Base-by-base conservation (phyloP, 176 grass and related monocot species). In the Hordeum marinum region DNA sequence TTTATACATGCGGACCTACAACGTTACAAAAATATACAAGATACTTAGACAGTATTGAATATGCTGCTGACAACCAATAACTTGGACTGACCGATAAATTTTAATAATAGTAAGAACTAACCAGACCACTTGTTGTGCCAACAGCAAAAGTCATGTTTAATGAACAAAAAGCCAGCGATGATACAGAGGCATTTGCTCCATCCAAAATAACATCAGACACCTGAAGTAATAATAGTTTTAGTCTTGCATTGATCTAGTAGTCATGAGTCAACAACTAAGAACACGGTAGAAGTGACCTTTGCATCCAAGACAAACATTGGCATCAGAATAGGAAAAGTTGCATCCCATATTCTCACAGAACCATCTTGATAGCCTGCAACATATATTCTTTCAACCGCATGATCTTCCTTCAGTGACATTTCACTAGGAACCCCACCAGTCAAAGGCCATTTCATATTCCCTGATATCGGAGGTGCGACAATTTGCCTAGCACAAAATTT, bases 291-390 rank as follows among this genome's bases (percentile, higher is more conserved):
- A 73, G 72, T 87, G 68, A 95, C 95, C 87, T 98, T 92, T 84
- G 87, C 87, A 87, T 95, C 88, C 65, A 98, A 88, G 64, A 92
- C 85, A 92, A 93, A 98, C 87, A 98, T 90, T 70, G 80, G 88
- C 80, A 72, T 67, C 46, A 95, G 67, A 85, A 98, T 61, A 68
- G 95, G 91, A 93, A 90, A 92, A 57, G 95, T 98, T 42, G 89
- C 92, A 80, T 98, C 93, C 91, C 92, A 98, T 80, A 98, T 91
- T 98, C 89, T 95, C 88, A 98, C 91, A 71, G 93, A 95, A 82
- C 95, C 91, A 93, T 98, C 95, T 90, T 98, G 87, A 81, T 98
- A 98, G 43, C 95, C 95, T 70, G 91, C 89, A 74, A 95, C 84
- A 68, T 93, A 95, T 84, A 98, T 45, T 87, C 91, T 98, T 91